Conservation (phyloP, 352 stramenopile species). For the Pythium coloratum region DNA sequence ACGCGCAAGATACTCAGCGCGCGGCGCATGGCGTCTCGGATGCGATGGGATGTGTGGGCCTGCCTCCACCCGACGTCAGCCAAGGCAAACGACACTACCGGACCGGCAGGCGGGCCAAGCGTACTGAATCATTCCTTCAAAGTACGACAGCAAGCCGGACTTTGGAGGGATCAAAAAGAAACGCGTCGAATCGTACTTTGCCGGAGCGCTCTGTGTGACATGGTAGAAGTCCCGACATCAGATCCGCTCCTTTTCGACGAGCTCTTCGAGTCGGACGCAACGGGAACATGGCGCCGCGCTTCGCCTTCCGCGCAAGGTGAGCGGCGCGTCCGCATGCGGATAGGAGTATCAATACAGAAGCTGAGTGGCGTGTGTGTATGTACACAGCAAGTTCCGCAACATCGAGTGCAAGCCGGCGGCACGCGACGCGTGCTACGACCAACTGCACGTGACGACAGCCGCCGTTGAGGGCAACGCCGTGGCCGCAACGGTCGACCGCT, state of each 20-base stretch:
- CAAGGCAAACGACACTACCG: not conserved
- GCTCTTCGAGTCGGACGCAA: not conserved
- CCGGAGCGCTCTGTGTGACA: not conserved
- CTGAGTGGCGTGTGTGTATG: no score
- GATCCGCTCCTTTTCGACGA: conserved; percentile 3
- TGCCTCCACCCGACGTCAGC: not conserved
- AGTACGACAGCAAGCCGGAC: conserved; percentile 6
- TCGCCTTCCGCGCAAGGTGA: conserved; percentile 30
- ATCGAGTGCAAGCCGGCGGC: conserved; percentile 56
- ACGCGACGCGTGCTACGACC: conserved; percentile 61
- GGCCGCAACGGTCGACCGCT: conserved; percentile 37
- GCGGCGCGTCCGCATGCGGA: not conserved
- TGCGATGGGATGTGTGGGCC: not conserved
- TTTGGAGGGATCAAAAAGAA: conserved; percentile 1
- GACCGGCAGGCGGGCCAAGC: not conserved
- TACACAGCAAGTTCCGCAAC: conserved; percentile 79
- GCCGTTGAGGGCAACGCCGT: conserved; percentile 52
- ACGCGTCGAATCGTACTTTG: not conserved
- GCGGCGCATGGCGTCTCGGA: conserved; percentile 12
- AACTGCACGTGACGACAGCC: conserved; percentile 54
- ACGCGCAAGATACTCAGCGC: conserved; percentile 5
- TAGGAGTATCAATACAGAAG: no score
- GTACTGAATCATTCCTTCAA: not conserved
- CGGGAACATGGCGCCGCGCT: conserved; percentile 24
- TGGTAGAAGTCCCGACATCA: no score